phyloP scores from a whole-genome alignment of 257 asterid genomes.

The Nicotiana noctiflora region DNA sequence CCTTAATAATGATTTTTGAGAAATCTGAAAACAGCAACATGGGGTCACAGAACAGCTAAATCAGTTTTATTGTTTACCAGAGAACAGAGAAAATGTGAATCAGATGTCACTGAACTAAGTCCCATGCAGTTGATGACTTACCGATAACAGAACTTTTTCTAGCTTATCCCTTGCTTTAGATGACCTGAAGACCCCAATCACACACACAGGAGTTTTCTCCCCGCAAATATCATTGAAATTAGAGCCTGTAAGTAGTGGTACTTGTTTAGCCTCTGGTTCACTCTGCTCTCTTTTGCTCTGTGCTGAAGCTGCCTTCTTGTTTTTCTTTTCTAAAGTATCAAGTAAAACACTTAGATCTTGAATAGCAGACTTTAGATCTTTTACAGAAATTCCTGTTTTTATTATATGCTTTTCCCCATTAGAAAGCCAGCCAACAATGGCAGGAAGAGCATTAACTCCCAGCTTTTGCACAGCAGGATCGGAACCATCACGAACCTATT shows the following conservation, averaged over 20 bases:
- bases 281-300: constrained; percentile 25
- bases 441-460: constrained; percentile 79
- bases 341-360: constrained; percentile 69
- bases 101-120: background rate
- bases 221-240: constrained; percentile 61
- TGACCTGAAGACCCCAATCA: constrained; percentile 75
- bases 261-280: constrained; percentile 30
- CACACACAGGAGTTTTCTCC: constrained; percentile 67
- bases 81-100: background rate
- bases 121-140: constrained; percentile 28
- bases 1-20: constrained; percentile 71
- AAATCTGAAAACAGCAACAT: constrained; percentile 36
- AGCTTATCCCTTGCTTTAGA: constrained; percentile 50
- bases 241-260: constrained; percentile 59
- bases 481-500: constrained; percentile 61
- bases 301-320: constrained; percentile 51
- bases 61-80: background rate
- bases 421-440: constrained; percentile 73
- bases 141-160: constrained; percentile 52
- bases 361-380: constrained; percentile 65
- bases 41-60: background rate
- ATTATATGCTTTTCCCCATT: constrained; percentile 70
- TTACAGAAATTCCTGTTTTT: constrained; percentile 64
- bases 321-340: constrained; percentile 62
- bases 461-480: constrained; percentile 46